Evolutionary conservation across 2,329 filamentous ascomycete species (phyloP).

Genomic region (Fusarium siculi): DNA sequence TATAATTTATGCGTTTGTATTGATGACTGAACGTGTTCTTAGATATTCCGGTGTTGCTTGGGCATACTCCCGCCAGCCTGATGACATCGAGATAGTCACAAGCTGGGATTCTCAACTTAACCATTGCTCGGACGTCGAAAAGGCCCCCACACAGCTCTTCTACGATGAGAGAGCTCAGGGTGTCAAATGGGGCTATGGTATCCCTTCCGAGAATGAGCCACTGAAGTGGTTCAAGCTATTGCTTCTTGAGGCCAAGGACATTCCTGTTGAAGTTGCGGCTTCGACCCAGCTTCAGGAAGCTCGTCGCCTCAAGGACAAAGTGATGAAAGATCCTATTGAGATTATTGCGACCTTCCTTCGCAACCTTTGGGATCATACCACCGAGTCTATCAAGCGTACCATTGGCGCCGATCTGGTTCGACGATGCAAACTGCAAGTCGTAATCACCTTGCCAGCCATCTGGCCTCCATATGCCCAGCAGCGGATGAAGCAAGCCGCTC

Average conservation of each 20-base stretch:
- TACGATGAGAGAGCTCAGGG: not conserved
- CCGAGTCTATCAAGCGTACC: constrained; percentile 41
- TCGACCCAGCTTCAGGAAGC: constrained; percentile 41
- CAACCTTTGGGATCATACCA: constrained; percentile 47
- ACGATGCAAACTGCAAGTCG: constrained; percentile 47
- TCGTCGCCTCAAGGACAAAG: fast-evolving
- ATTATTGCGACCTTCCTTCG: constrained; percentile 49
- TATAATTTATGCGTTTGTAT: fast-evolving
- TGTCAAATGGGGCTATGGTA: constrained; percentile 48
- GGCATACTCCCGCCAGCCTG: constrained; percentile 44
- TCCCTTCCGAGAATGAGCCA: constrained; percentile 38
- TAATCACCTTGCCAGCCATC: constrained; percentile 58
- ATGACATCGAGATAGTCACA: constrained; percentile 46
- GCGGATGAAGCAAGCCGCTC: constrained; percentile 50
- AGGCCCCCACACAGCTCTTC: constrained; percentile 45
- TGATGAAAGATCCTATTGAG: constrained; percentile 39
- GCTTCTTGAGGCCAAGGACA: constrained; percentile 49
- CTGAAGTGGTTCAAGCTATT: constrained; percentile 57
- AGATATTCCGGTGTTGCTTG: constrained; percentile 56
- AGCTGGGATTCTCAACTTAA: constrained; percentile 43
- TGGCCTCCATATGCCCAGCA: constrained; percentile 54
- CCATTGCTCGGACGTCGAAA: constrained; percentile 47
- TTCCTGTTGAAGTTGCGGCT: constrained; percentile 34
- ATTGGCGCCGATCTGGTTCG: constrained; percentile 32
- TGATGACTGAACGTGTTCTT: not conserved